phyloP scores from a whole-genome alignment of 2,329 filamentous ascomycete genomes.

The Pestalotiopsis fici region DNA sequence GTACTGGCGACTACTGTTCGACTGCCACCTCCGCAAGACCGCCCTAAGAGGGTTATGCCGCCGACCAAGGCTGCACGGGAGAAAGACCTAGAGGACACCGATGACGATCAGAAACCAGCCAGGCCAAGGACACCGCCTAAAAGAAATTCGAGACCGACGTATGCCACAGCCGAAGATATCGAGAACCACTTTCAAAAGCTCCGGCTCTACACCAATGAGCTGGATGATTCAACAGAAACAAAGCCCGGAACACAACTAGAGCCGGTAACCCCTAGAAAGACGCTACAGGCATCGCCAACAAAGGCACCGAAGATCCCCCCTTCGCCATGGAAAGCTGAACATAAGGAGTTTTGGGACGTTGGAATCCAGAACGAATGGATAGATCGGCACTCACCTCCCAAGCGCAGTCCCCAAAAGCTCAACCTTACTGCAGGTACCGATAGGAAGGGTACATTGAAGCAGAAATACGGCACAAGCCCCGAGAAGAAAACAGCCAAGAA shows the following conservation, averaged over 20 bases:
- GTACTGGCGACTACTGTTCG: conserved; percentile 19
- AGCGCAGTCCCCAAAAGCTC: conserved; percentile 20
- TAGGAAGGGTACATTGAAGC: conserved; percentile 28
- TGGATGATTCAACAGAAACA: conserved; percentile 11
- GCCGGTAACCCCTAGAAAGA: conserved; percentile 27
- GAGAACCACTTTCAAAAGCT: conserved; percentile 32
- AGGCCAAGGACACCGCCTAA: conserved; percentile 7
- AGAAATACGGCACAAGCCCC: conserved; percentile 33
- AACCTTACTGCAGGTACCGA: conserved; percentile 17
- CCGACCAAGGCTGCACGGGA: conserved; percentile 8
- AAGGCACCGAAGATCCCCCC: conserved; percentile 26
- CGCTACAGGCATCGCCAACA: conserved; percentile 21
- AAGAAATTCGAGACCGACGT: background rate
- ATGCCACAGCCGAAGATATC: conserved; percentile 16
- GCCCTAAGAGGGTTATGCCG: conserved; percentile 13
- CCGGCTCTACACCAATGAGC: conserved; percentile 24
- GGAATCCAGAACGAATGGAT: conserved; percentile 33
- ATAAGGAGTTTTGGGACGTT: conserved; percentile 34
- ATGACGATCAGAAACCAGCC: background rate
- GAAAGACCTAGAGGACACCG: conserved; percentile 4
- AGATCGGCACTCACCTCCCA: conserved; percentile 31
- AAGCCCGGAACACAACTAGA: conserved; percentile 15
- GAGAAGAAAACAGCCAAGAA: conserved; percentile 49
- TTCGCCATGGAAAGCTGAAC: conserved; percentile 31
- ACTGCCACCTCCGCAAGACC: conserved; percentile 16